A percentile compares a stretch with the other conserved stretches of the same genome.
Evolutionary conservation across 768 basidiomycete genomes (phyloP).

Genomic region (Hericium erinaceus): DNA sequence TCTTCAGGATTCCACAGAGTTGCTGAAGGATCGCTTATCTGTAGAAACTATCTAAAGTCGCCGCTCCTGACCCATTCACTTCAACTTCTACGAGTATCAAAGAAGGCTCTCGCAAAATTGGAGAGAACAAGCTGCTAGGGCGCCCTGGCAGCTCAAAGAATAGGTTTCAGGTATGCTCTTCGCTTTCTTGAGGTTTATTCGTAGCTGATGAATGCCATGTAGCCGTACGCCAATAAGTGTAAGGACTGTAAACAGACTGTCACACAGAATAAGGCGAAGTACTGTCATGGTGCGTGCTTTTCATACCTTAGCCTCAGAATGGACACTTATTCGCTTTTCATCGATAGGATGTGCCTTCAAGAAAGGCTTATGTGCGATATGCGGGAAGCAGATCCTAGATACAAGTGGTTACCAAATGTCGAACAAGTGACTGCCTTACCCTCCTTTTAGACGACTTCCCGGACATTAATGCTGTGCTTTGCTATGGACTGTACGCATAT

Average conservation of each 20-base stretch:
- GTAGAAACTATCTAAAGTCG: constrained; percentile 86
- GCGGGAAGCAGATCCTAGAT: constrained; percentile 80
- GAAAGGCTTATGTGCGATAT: constrained; percentile 81
- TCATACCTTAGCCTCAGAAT: too few relatives aligned
- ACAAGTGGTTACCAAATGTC: constrained; percentile 82
- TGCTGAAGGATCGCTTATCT: too few relatives aligned
- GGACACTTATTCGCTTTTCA: not conserved
- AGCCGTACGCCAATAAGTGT: constrained; percentile 84
- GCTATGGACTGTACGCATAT: not conserved
- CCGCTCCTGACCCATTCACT: constrained; percentile 81
- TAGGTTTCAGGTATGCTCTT: constrained; percentile 57
- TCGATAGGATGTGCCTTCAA: constrained; percentile 74
- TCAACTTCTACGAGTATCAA: constrained; percentile 67
- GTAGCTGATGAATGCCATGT: constrained; percentile 4
- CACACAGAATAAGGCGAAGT: constrained; percentile 83
- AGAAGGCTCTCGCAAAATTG: constrained; percentile 71
- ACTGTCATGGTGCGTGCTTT: constrained; percentile 65
- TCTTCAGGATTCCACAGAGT: constrained; percentile 5
- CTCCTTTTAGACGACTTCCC: not conserved
- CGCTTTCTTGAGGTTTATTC: constrained; percentile 3
- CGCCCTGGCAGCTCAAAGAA: constrained; percentile 67
- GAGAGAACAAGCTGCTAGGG: constrained; percentile 75
- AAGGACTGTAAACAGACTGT: constrained; percentile 80
- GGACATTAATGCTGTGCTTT: too few relatives aligned
- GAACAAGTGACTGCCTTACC: constrained; percentile 41